A percentile compares a stretch with the other conserved stretches of the same genome.
Evolutionary conservation across 2,329 filamentous ascomycete species (phyloP).

Genomic region (Graphilbum sp.): DNA sequence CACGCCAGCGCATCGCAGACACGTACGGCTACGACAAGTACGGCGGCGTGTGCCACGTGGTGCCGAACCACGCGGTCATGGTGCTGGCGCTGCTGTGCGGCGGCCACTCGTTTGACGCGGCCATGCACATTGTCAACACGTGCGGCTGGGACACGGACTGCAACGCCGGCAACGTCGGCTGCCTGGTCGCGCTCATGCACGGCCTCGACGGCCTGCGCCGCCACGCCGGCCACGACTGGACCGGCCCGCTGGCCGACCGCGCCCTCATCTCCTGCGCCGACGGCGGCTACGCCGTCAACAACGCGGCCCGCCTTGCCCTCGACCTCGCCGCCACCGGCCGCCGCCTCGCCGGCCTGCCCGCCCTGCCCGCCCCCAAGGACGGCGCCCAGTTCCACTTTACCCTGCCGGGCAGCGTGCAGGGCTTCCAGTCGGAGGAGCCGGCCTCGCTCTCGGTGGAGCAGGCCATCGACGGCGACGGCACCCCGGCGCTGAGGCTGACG

Average conservation of each 20-base stretch:
- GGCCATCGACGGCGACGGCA: slow-evolving; percentile 3
- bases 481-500: background rate
- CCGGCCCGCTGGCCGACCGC: slow-evolving; percentile 18
- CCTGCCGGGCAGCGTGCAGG: slow-evolving; percentile 20
- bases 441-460: slow-evolving; percentile 3
- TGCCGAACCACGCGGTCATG: slow-evolving; percentile 20
- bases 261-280: slow-evolving; percentile 20
- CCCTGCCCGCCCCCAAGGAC: slow-evolving; percentile 12
- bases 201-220: slow-evolving; percentile 16
- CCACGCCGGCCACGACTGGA: slow-evolving; percentile 14
- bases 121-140: slow-evolving; percentile 20
- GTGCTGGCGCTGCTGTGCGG: slow-evolving; percentile 17
- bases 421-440: slow-evolving; percentile 11
- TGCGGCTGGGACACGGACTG: slow-evolving; percentile 23
- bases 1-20: slow-evolving; percentile 19
- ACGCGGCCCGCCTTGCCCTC: slow-evolving; percentile 17
- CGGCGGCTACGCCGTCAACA: slow-evolving; percentile 20
- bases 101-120: slow-evolving; percentile 15
- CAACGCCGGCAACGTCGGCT: slow-evolving; percentile 21
- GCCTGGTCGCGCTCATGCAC: slow-evolving; percentile 19
- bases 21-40: slow-evolving; percentile 18
- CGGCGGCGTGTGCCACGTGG: slow-evolving; percentile 16
- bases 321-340: slow-evolving; percentile 15
- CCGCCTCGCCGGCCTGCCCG: slow-evolving; percentile 10
- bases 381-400: slow-evolving; percentile 21